These are phyloP conservation scores for Rhododendron williamsianum DNA, from an alignment of 148 eudicot genomes.

Conservation along the genomic window DNA sequence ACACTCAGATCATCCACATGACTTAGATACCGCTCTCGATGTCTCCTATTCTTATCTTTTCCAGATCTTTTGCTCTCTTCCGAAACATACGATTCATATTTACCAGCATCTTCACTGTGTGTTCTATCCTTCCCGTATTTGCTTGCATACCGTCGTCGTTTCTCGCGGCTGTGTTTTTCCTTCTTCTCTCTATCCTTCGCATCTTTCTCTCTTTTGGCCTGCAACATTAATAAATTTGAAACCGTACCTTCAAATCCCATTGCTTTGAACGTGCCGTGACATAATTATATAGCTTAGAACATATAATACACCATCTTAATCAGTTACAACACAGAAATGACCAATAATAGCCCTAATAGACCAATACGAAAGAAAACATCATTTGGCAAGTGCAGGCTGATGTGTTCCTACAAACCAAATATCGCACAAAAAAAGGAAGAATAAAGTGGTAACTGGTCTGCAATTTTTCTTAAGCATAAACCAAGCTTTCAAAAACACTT, in stretches of 20 bases:
- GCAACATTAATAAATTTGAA: slow-evolving; percentile 12
- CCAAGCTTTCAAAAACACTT: background rate
- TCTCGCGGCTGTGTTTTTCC: slow-evolving; percentile 56
- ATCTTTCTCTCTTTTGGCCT: slow-evolving; percentile 68
- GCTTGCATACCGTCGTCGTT: slow-evolving; percentile 53
- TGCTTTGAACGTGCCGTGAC: background rate
- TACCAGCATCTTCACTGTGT: slow-evolving; percentile 44
- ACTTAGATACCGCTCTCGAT: slow-evolving; percentile 44
- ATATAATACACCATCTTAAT: background rate
- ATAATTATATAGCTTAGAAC: background rate
- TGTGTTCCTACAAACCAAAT: background rate
- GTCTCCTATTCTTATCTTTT: slow-evolving; percentile 67
- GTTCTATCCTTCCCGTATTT: slow-evolving; percentile 41
- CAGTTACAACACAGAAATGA: background rate
- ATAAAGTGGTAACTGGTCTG: background rate
- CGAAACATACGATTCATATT: slow-evolving; percentile 26
- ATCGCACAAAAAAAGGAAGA: background rate
- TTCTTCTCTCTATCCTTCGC: slow-evolving; percentile 57
- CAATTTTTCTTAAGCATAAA: background rate
- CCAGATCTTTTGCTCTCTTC: slow-evolving; percentile 47
- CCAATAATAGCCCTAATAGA: background rate
- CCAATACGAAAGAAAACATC: background rate
- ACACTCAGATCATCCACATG: slow-evolving; percentile 45
- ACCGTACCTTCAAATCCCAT: background rate
- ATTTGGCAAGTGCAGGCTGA: background rate